These are phyloP conservation scores for Deinandra increscens DNA, from an alignment of 129 eudicot genomes.

Conservation along the genomic window DNA sequence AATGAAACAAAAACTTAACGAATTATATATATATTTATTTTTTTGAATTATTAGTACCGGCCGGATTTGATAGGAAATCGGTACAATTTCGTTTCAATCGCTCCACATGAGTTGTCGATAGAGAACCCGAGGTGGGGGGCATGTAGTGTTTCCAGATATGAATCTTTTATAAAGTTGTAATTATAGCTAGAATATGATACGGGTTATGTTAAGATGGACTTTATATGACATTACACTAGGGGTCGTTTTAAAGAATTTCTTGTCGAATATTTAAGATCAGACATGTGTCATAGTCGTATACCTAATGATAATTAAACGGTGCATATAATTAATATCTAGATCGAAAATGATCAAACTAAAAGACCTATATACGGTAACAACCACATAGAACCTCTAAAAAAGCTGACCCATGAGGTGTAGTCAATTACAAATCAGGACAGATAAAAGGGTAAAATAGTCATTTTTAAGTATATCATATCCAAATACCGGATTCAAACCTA, in stretches of 20 bases:
- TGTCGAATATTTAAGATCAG: neutral
- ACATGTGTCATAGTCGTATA: neutral
- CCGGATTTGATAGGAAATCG: neutral
- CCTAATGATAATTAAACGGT: neutral
- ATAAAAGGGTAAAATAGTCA: neutral
- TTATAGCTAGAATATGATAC: too few species aligned
- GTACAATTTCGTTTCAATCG: neutral
- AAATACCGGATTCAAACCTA: too few species aligned
- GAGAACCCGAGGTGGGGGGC: neutral
- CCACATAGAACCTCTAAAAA: neutral
- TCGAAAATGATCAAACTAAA: neutral
- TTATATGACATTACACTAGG: neutral
- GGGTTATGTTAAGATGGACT: constrained; percentile 4
- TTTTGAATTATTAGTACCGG: neutral
- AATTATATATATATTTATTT: neutral
- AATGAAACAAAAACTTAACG: constrained; percentile 13
- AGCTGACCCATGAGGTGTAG: neutral
- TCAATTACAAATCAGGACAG: too few species aligned
- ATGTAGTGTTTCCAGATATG: neutral
- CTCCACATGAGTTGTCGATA: neutral
- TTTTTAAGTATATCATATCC: too few species aligned
- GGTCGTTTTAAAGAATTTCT: constrained; percentile 14
- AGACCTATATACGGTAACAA: too few species aligned
- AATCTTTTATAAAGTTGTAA: neutral
- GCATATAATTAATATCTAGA: neutral